phyloP scores from a whole-genome alignment of 2,329 filamentous ascomycete genomes.

The Emergomyces orientalis region DNA sequence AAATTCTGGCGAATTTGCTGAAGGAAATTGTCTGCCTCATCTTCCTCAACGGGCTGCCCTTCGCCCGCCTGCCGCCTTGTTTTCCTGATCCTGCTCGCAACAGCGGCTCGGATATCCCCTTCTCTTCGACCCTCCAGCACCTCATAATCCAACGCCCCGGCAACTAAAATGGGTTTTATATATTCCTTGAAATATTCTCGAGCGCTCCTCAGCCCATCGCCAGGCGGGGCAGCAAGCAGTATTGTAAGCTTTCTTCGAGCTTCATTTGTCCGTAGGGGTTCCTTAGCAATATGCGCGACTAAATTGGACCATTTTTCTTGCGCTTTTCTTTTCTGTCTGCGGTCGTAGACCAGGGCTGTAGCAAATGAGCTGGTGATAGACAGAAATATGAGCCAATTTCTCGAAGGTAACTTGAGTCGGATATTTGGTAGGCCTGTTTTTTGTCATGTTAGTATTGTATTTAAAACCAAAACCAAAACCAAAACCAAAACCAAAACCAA shows the following conservation, averaged over 20 bases:
- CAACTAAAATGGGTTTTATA: constrained; percentile 82
- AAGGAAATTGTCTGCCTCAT: constrained; percentile 51
- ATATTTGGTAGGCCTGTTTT: constrained; percentile 67
- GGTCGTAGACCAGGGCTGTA: constrained; percentile 80
- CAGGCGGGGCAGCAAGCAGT: constrained; percentile 75
- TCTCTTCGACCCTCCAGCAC: constrained; percentile 86
- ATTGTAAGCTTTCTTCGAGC: constrained; percentile 79
- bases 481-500: too few relatives aligned
- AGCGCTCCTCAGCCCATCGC: constrained; percentile 71
- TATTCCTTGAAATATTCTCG: constrained; percentile 95
- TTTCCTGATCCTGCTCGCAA: constrained; percentile 75
- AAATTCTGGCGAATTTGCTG: constrained; percentile 55
- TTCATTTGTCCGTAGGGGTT: constrained; percentile 61
- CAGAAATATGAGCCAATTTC: constrained; percentile 97
- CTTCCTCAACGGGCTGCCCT: constrained; percentile 36
- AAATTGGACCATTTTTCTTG: constrained; percentile 79
- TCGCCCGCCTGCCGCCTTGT: constrained; percentile 52
- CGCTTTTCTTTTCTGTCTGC: constrained; percentile 73
- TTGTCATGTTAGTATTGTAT: constrained; percentile 2
- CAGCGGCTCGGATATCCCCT: constrained; percentile 80
- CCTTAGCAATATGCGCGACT: constrained; percentile 73
- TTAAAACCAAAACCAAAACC: not conserved
- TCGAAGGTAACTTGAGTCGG: constrained; percentile 74
- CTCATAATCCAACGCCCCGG: constrained; percentile 89
- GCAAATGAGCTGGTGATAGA: constrained; percentile 67